Evolutionary conservation across 2,329 filamentous ascomycete genomes (phyloP).

Genomic region (Arthrobotrys conoides): DNA sequence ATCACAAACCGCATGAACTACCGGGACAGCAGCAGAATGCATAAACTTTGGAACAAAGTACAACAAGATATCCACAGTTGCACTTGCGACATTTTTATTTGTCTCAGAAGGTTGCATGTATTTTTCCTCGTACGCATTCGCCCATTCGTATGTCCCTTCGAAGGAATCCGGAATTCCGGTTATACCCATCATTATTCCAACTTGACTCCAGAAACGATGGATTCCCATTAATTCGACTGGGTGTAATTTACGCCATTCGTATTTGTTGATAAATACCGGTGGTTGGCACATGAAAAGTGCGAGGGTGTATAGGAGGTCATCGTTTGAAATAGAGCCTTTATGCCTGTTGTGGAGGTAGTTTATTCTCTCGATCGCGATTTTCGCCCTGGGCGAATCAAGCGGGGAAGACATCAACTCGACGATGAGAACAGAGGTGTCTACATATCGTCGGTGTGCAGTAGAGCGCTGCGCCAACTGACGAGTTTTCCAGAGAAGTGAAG

Average conservation of each 20-base stretch:
- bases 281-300: slow-evolving; percentile 78
- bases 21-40: slow-evolving; percentile 69
- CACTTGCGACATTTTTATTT: slow-evolving; percentile 72
- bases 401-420: slow-evolving; percentile 69
- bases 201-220: slow-evolving; percentile 78
- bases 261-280: slow-evolving; percentile 74
- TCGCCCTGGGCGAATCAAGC: slow-evolving; percentile 68
- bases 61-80: slow-evolving; percentile 75
- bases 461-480: slow-evolving; percentile 69
- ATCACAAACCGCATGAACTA: slow-evolving; percentile 74
- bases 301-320: slow-evolving; percentile 77
- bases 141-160: slow-evolving; percentile 71
- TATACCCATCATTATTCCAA: slow-evolving; percentile 80
- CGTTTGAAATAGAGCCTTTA: slow-evolving; percentile 73
- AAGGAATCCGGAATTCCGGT: slow-evolving; percentile 69
- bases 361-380: slow-evolving; percentile 74
- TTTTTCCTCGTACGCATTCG: slow-evolving; percentile 73
- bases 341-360: slow-evolving; percentile 76
- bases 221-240: slow-evolving; percentile 78
- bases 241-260: slow-evolving; percentile 79
- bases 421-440: slow-evolving; percentile 71
- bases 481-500: slow-evolving; percentile 70
- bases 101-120: slow-evolving; percentile 72
- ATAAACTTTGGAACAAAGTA: slow-evolving; percentile 70
- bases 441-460: slow-evolving; percentile 72